Evolutionary conservation across 1,139 yeast species (phyloP).

Genomic region (Geotrichum klebahnii): DNA sequence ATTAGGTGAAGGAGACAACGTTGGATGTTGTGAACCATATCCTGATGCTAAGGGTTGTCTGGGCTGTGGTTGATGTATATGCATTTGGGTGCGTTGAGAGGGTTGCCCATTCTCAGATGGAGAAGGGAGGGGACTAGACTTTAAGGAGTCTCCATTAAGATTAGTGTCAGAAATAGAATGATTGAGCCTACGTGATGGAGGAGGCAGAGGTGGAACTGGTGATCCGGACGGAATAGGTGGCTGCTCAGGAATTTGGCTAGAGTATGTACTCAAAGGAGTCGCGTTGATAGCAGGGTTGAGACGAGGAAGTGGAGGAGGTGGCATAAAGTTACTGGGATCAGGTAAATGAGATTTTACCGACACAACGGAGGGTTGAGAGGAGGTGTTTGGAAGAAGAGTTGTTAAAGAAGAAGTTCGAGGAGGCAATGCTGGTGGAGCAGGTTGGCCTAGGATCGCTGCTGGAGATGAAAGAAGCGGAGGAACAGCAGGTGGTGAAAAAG

Average conservation of each 20-base stretch:
- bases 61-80: constrained; percentile 7
- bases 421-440: constrained; percentile 13
- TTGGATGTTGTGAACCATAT: not conserved
- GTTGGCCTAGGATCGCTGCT: too few relatives aligned
- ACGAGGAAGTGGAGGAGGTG: constrained; percentile 20
- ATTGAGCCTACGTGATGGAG: constrained; percentile 25
- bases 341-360: too few relatives aligned
- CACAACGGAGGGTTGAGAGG: constrained; percentile 13
- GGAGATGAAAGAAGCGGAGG: constrained; percentile 8
- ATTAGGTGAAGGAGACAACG: not conserved
- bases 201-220: constrained; percentile 24
- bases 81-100: not conserved
- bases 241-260: too few relatives aligned
- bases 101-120: constrained; percentile 3
- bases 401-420: constrained; percentile 9
- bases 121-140: constrained; percentile 14
- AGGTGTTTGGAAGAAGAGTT: constrained; percentile 2
- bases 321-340: constrained; percentile 12
- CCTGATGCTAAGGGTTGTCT: not conserved
- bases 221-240: constrained; percentile 11
- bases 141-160: not conserved
- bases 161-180: constrained; percentile 14
- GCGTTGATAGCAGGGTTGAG: constrained; percentile 1
- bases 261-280: too few relatives aligned
- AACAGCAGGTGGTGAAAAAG: constrained; percentile 8